Evolutionary conservation across 2,329 filamentous ascomycete species (phyloP), one percentile per base, ranked within the genome.

Genomic region (Monosporascus cannonballus): DNA sequence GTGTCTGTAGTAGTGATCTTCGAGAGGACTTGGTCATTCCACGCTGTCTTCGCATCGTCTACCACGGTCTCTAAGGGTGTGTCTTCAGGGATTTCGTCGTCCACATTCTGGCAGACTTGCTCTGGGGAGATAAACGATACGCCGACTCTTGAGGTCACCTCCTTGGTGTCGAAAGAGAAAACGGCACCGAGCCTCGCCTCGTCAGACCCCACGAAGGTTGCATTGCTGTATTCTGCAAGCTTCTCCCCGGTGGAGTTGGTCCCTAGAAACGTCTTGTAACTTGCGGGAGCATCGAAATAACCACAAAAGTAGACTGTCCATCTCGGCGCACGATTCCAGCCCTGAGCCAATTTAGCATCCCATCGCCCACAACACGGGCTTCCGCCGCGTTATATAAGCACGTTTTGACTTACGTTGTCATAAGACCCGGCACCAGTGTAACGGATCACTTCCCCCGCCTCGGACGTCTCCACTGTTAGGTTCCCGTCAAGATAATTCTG

Each of bases 291-390:
- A 53, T 81, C 75, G 58, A 87, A 87, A 51, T 74, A 73, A 15
- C 83, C 84, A 63, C 85, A 87, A 64, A 83, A 83, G 61, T 80
- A 81, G 15, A 85, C 79, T 0, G 72, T 81, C 82, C 81, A 88
- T 47, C 83, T 68, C 0, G 78, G 81, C 2, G 83, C 76, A 36
- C 77, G 71, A 54, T 87, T 87, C 84, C 84, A 87, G 15, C 84
- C 76, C 74, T 76, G 24, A 3, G 17, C 25, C 8, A 36, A 50
- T 61, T 27, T 46, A 46, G 42, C 24, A 14, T 34, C 42, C 42
- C 14, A 18, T 18, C 22, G 9, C 25, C 11, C 17, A 27, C 11
- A 27, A 20, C 24, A 14, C 42, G 7, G 11, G 30, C 14, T 25
- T 46, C 20, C 25, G 24, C 24, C 20, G 22, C 22, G 24, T n/a